Evolutionary conservation across 2,329 filamentous ascomycete genomes (phyloP).

Genomic region (Epichloe gansuensis): DNA sequence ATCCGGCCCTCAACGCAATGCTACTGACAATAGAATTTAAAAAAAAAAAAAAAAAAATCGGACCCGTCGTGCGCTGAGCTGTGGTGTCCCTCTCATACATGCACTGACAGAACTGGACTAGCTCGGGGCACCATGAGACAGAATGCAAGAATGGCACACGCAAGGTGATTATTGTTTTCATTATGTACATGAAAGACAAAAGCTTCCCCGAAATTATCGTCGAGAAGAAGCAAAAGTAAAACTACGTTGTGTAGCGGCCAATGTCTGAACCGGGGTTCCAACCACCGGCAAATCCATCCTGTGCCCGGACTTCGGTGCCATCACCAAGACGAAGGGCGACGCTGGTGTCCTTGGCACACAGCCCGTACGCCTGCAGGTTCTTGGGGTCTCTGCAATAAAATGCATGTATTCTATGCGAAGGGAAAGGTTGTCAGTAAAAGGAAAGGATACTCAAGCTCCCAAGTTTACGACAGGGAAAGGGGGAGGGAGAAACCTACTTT

Average conservation of each 20-base stretch:
- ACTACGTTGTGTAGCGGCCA: slow-evolving; percentile 22
- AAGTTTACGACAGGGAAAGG: background rate
- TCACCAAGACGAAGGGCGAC: slow-evolving; percentile 24
- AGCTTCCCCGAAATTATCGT: background rate
- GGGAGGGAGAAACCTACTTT: background rate
- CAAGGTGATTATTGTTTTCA: background rate
- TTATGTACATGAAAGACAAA: background rate
- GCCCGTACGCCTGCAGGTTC: slow-evolving; percentile 28
- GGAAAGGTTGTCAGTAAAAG: background rate
- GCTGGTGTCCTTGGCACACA: slow-evolving; percentile 28
- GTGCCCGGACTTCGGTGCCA: slow-evolving; percentile 19
- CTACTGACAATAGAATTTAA: too few species aligned
- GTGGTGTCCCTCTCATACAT: background rate
- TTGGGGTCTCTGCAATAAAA: slow-evolving; percentile 24
- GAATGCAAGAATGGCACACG: too few species aligned
- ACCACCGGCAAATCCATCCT: slow-evolving; percentile 22
- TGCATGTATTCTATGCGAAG: slow-evolving; percentile 19
- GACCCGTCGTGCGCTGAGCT: too few species aligned
- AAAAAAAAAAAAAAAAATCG: too few species aligned
- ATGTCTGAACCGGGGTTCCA: slow-evolving; percentile 24
- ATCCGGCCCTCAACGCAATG: too few species aligned
- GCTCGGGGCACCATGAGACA: background rate
- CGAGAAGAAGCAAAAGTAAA: background rate
- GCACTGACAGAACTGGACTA: background rate
- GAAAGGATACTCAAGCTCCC: too few species aligned